Evolutionary conservation across 257 asterid species (phyloP).

Genomic region (Coffea canephora): DNA sequence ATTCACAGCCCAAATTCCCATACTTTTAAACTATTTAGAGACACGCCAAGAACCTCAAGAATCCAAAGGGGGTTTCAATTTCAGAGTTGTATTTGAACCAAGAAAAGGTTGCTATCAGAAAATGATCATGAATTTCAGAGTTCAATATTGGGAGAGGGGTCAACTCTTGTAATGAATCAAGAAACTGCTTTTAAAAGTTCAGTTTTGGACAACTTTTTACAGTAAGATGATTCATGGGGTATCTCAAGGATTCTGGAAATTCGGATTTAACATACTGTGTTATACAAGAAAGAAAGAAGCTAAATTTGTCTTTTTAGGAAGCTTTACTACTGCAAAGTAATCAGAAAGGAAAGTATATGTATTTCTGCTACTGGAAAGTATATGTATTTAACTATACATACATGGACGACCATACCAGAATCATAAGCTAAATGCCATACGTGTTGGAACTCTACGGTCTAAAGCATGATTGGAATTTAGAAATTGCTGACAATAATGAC

Average conservation of each 20-base stretch:
- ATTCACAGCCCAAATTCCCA: slow-evolving; percentile 38
- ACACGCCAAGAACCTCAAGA: not conserved
- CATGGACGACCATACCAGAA: too few species aligned
- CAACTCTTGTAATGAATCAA: not conserved
- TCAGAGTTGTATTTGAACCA: not conserved
- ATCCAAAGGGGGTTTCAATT: not conserved
- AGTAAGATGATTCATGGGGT: not conserved
- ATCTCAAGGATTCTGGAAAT: not conserved
- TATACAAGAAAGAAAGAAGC: not conserved
- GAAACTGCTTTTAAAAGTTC: not conserved
- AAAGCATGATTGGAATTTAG: too few species aligned
- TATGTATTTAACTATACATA: too few species aligned
- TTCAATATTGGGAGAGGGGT: not conserved
- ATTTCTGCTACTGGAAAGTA: too few species aligned
- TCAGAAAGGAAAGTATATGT: not conserved
- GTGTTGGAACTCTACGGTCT: too few species aligned
- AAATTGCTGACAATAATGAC: not conserved
- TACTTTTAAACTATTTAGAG: slow-evolving; percentile 6
- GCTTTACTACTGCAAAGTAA: not conserved
- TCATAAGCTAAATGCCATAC: not conserved
- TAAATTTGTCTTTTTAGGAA: not conserved
- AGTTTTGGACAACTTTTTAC: not conserved
- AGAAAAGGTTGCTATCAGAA: not conserved
- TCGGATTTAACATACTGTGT: not conserved
- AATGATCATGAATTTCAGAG: not conserved